Percentiles rank a stretch among this genome's conserved stretches.
Evolutionary conservation across 192 early-diverging fungal genomes (phyloP).

Genomic region (Linnemannia schmuckeri): DNA sequence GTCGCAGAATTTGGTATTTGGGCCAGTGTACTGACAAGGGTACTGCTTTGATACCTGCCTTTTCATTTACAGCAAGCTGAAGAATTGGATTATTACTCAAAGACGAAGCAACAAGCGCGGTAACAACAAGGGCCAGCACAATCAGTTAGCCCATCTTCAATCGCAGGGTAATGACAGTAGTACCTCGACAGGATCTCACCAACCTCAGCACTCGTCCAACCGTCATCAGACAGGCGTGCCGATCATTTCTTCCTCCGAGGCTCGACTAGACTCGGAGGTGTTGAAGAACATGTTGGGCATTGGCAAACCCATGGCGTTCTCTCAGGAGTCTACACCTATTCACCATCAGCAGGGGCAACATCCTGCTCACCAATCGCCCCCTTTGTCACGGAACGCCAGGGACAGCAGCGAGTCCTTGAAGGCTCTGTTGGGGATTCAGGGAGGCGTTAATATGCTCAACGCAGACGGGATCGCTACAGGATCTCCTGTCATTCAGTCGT

Average conservation of each 20-base stretch:
- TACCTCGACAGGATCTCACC: conserved; percentile 13
- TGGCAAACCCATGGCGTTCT: conserved; percentile 9
- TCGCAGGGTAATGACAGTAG: conserved; percentile 20
- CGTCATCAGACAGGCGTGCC: conserved; percentile 12
- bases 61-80: conserved; percentile 36
- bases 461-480: conserved; percentile 12
- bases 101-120: conserved; percentile 36
- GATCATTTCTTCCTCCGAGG: conserved; percentile 16
- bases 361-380: not conserved
- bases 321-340: conserved; percentile 4
- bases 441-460: conserved; percentile 6
- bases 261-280: conserved; percentile 34
- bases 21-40: not conserved
- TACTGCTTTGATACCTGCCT: not conserved
- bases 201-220: not conserved
- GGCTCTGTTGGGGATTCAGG: conserved; percentile 42
- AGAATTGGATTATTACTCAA: conserved; percentile 43
- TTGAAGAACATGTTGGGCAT: conserved; percentile 58
- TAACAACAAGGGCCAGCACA: conserved; percentile 11
- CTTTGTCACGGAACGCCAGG: not conserved
- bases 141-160: conserved; percentile 6
- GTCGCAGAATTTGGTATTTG: not conserved
- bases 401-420: conserved; percentile 42
- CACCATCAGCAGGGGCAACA: not conserved
- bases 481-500: conserved; percentile 28